Base-by-base conservation (phyloP, 495 filamentous ascomycete species). In the Neurospora discreta region DNA sequence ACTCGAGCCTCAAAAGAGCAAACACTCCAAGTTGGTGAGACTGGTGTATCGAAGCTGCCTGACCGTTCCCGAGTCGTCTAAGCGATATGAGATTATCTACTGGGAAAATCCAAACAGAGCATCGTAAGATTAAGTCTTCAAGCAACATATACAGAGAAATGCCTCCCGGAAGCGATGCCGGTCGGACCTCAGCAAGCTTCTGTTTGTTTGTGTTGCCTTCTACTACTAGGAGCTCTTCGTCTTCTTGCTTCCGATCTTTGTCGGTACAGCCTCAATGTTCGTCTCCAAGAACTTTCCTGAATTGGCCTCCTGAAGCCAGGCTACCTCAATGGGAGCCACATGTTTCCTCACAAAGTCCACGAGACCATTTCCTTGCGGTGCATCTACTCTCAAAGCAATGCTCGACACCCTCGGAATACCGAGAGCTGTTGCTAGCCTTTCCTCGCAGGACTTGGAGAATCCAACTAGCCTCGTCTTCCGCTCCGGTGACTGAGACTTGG, bases 341-440 rank as follows among this genome's bases (percentile, higher is more conserved):
- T 83, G 79, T n/a, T 80, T 76, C 20, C 82, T 78, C 10, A 85
- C 84, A 73, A 84, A 86, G 7, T 85, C 82, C 15, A 90, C 73
- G 3, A 91, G 78, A 5, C 82, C 79, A 39, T 80, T 79, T 0
- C 84, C 82, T 8, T 81, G 78, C 5, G 87, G 86, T 7, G 85
- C 85, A 20, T 74, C 83, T 15, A 81, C 79, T 20, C 82, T 73
- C 8, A 92, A 69, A 3, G 85, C 90, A 67, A 92, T 79, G 60
- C 87, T 84, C 39, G 86, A 86, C 6, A 87, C 87, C 39, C 89
- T 82, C 18, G 88, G 88, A 40, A 90, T 83, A 9, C 84, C 82
- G 1, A 91, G 79, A 20, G 84, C 82, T 38, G 79, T 76, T 40
- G 80, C 82, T 26, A 92, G 74, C 18, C 82, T 80, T 26, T 82